Evolutionary conservation across 192 early-diverging fungal species (phyloP), one percentile per base, ranked within the genome.

Genomic region (Backusella circina): DNA sequence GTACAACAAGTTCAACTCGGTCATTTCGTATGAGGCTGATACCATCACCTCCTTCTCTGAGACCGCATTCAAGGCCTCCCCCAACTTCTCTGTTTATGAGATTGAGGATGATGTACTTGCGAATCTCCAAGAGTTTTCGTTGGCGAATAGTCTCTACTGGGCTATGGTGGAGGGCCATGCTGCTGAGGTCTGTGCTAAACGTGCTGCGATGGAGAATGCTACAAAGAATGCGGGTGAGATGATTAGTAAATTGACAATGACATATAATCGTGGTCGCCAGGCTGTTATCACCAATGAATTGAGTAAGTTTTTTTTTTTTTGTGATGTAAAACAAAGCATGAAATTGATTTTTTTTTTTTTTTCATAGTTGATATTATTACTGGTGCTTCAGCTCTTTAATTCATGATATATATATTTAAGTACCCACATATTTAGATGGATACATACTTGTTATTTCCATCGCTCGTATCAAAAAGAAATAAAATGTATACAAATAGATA

Each of bases 151-250:
- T 80, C 75, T 99, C 79, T 96, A 95, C 92, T 97, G 95, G 94
- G 97, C 91, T 76, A 86, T 99, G 72, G 93, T 94, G 70, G 98
- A 99, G 85, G 96, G 97, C 69, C 95, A 98, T 81, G 96, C 96
- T 64, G 88, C 95, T 30, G 98, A 99, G 83, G 94, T 98, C 91
- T 91, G 93, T 68, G 94, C 98, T 76, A 96, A 95, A 89, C 92
- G 97, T 75, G 93, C 93, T 77, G 98, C 98, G 76, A 99, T 98
- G 98, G 98, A 99, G 90, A 99, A 99, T 83, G 97, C 98, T 39
- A 98, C 97, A 85, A 97, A 98, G 91, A 99, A 99, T 87, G 98
- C 97, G 67, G 94, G 93, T 82, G 96, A 99, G 74, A 97, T 99
- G 91, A 96, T 99, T 88, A 87, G 92, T 83, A 97, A 93, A 80